phyloP scores from a whole-genome alignment of 83 land plant species.

The Larix sibirica region DNA sequence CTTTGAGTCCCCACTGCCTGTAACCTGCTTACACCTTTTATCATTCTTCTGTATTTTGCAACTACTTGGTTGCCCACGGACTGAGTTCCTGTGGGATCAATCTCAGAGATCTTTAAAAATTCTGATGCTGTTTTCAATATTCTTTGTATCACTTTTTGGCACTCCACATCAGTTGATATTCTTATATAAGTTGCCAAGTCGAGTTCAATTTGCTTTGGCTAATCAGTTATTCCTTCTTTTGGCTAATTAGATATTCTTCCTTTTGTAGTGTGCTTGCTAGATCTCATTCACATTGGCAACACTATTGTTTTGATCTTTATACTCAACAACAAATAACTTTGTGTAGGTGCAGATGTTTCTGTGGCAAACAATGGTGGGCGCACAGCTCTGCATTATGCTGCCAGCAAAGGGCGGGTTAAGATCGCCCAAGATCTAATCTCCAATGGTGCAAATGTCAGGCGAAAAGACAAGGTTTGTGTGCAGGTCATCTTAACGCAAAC shows the following conservation, averaged over 20 bases:
- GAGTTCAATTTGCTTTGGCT: background rate
- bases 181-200: background rate
- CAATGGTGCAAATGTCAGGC: constrained; percentile 80
- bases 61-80: no score
- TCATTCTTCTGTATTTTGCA: no score
- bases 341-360: constrained; percentile 82
- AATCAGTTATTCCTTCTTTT: background rate
- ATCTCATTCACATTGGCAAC: background rate
- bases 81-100: no score
- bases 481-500: background rate
- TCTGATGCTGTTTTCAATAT: no score
- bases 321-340: background rate
- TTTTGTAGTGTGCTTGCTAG: background rate
- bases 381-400: constrained; percentile 98
- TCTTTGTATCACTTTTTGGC: no score
- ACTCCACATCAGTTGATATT: no score
- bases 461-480: constrained; percentile 78
- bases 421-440: constrained; percentile 69
- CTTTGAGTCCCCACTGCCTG: no score
- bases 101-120: no score
- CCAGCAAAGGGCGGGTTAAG: constrained; percentile 89
- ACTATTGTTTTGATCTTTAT: background rate
- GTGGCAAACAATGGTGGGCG: constrained; percentile 87
- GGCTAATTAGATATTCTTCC: background rate
- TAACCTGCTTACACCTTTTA: no score